Base-by-base conservation (phyloP, 192 early-diverging fungal species). In the Coemansia sp. region DNA sequence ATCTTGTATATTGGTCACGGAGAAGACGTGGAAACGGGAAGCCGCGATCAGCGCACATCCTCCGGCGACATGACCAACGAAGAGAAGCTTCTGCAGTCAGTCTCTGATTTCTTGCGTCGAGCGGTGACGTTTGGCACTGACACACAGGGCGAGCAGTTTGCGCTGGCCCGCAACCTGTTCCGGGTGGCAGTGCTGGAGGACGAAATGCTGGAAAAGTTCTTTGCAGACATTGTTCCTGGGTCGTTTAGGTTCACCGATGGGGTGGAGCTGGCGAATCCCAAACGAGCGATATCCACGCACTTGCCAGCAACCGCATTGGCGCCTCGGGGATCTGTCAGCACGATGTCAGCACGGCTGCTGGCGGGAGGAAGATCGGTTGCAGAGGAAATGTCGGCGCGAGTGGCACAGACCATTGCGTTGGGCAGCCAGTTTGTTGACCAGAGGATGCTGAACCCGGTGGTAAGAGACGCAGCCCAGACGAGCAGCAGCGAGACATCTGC, bases 181-280 rank as follows among this genome's bases (percentile, higher is more conserved):
- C 77, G 87, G 28, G 91, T 96, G 80, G 83, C 92, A 1, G 80
- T 93, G n/a, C 70, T 96, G 52, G 87, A 84, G 14, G 93, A 96
- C 63, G 90, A 88, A 37, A 82, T 86, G 33, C 71, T 97, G n/a
- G 89, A 92, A 53, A 72, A 79, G 23, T 94, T 92, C 50, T 94
- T 97, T 63, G 87, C 91, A 1, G 50, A 54, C 0, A 72, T 68
- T 31, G 69, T 79, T 15, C 70, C 70, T 0, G 59, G 55, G 12
- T 72, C 70, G 48, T 79, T 79, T 45, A 53, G 65, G 21, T 79
- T 72, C 33, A 78, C 68, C n/a, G 64, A 78, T 35, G 74, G 74
- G 20, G 60, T 67, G 16, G 74, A 78, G 60, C 59, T 78, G 13
- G 59, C 68, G 5, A 79, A 79, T 19, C 76, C 76, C 6, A 63